These are phyloP conservation scores for Colletotrichum abscissum DNA, from an alignment of 2,329 filamentous ascomycete species.

Conservation along the genomic window DNA sequence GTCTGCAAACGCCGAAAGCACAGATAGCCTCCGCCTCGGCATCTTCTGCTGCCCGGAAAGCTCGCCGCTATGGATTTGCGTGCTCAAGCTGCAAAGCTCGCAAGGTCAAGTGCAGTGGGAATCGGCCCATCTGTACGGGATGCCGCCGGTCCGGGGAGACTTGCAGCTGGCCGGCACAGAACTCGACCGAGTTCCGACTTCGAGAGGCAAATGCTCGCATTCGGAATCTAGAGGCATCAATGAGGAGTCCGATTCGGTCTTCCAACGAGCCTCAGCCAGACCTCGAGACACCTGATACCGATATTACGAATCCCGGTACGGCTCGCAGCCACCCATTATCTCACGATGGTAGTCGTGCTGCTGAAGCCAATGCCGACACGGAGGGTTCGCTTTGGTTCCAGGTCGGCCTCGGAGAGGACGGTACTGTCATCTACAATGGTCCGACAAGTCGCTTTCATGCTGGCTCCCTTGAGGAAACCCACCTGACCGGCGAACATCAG, in stretches of 20 bases:
- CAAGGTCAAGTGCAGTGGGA: slow-evolving; percentile 33
- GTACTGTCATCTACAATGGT: slow-evolving; percentile 38
- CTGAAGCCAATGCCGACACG: not conserved
- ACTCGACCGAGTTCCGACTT: slow-evolving; percentile 6
- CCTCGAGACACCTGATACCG: not conserved
- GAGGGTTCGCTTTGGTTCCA: slow-evolving; percentile 37
- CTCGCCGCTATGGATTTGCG: slow-evolving; percentile 30
- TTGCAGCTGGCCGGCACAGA: slow-evolving; percentile 19
- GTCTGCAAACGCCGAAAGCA: too few species aligned
- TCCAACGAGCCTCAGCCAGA: too few species aligned
- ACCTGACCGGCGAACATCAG: not conserved
- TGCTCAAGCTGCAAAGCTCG: slow-evolving; percentile 30
- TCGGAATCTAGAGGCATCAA: slow-evolving; percentile 14
- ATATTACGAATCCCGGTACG: not conserved
- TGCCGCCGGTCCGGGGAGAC: slow-evolving; percentile 26
- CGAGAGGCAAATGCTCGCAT: slow-evolving; percentile 29
- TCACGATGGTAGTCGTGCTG: not conserved
- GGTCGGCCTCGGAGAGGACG: slow-evolving; percentile 38
- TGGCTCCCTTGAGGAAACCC: slow-evolving; percentile 17
- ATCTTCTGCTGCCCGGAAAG: slow-evolving; percentile 8
- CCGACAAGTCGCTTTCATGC: slow-evolving; percentile 40
- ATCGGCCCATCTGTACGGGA: slow-evolving; percentile 23
- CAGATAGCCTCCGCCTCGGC: not conserved
- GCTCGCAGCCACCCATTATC: not conserved
- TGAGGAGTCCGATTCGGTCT: not conserved